Conservation (phyloP, 306 rosid genomes). For the Trifolium fragiferum region DNA sequence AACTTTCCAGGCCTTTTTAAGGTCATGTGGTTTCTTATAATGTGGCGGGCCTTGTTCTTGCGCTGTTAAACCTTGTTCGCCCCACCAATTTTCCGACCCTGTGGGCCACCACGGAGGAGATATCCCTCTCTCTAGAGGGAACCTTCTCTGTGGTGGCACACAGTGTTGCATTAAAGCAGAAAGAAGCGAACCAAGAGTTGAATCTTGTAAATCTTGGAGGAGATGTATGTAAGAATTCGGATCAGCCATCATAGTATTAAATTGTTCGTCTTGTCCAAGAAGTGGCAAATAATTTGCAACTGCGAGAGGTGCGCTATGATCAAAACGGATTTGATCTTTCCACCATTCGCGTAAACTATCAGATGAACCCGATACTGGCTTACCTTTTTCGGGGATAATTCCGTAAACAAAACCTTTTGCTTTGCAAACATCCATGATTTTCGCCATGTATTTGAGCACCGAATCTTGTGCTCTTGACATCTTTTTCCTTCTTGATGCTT, state of each 20-base stretch:
- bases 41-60: constrained; percentile 64
- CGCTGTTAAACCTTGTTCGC: constrained; percentile 54
- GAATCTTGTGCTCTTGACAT: constrained; percentile 69
- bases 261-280: not conserved
- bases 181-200: constrained; percentile 60
- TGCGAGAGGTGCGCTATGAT: constrained; percentile 50
- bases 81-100: constrained; percentile 55
- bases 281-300: constrained; percentile 43
- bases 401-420: constrained; percentile 73
- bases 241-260: constrained; percentile 36
- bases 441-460: constrained; percentile 65
- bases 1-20: constrained; percentile 74
- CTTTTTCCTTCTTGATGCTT: constrained; percentile 61
- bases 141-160: constrained; percentile 56
- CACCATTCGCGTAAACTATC: constrained; percentile 69
- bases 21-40: constrained; percentile 67
- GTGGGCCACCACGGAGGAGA: constrained; percentile 79
- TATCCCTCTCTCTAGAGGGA: constrained; percentile 58
- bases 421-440: constrained; percentile 71
- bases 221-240: constrained; percentile 48
- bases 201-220: constrained; percentile 60
- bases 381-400: constrained; percentile 64
- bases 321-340: constrained; percentile 56
- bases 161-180: constrained; percentile 70
- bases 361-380: constrained; percentile 57